These are phyloP conservation scores for Xylaria sp. DNA, from an alignment of 2,329 filamentous ascomycete genomes.

Conservation along the genomic window DNA sequence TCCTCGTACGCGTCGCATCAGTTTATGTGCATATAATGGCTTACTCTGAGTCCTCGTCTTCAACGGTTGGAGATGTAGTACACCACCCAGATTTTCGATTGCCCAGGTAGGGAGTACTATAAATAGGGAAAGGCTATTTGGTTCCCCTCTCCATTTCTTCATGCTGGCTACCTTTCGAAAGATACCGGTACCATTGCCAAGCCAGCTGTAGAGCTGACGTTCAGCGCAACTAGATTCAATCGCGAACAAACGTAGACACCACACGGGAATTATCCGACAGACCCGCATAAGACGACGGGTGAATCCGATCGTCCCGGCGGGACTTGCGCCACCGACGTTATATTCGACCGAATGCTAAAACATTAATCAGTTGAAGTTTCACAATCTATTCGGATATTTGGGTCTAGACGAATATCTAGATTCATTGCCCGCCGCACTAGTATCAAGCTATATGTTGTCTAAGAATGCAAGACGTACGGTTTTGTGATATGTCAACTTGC, in stretches of 20 bases:
- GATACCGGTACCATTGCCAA: slow-evolving; percentile 2
- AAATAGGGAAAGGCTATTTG: slow-evolving; percentile 7
- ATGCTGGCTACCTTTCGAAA: background rate
- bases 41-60: background rate
- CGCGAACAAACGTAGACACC: background rate
- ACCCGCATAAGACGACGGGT: background rate
- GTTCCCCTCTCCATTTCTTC: background rate
- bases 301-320: background rate
- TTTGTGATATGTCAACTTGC: slow-evolving; percentile 3
- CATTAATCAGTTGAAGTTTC: background rate
- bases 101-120: background rate
- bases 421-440: background rate
- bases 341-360: slow-evolving; percentile 7
- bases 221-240: background rate
- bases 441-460: background rate
- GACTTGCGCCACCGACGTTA: slow-evolving; percentile 6
- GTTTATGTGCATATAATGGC: slow-evolving; percentile 5
- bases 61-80: background rate
- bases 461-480: background rate
- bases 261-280: background rate
- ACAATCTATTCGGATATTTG: background rate
- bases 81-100: background rate
- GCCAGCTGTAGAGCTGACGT: background rate
- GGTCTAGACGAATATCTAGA: background rate
- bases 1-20: background rate